Conservation (phyloP, 768 basidiomycete species). For the Naganishia onofrii region DNA sequence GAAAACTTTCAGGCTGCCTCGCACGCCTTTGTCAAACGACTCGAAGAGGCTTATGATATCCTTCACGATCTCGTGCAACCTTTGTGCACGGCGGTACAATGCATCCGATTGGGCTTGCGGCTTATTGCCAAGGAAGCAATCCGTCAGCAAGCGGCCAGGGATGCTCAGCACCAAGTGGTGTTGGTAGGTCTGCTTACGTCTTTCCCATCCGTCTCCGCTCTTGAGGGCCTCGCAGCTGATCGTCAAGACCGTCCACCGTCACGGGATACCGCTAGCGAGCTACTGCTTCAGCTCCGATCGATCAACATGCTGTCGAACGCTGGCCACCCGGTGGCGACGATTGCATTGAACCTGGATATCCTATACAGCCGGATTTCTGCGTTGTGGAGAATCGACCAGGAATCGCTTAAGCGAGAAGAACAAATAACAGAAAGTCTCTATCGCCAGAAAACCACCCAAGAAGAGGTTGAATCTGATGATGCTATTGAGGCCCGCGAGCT, state of each 20-base stretch:
- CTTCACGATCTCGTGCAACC: slow-evolving; percentile 69
- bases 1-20: slow-evolving; percentile 74
- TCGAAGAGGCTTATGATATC: slow-evolving; percentile 66
- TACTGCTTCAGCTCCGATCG: slow-evolving; percentile 8
- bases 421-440: slow-evolving; percentile 73
- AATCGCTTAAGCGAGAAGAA: slow-evolving; percentile 65
- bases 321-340: slow-evolving; percentile 1
- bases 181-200: slow-evolving; percentile 35
- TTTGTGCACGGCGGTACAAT: slow-evolving; percentile 65
- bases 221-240: slow-evolving; percentile 22
- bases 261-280: background rate
- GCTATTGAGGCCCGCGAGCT: slow-evolving; percentile 83
- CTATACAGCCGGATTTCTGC: slow-evolving; percentile 16
- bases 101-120: slow-evolving; percentile 71
- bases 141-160: slow-evolving; percentile 43
- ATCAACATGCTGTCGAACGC: slow-evolving; percentile 20
- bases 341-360: background rate
- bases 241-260: slow-evolving; percentile 26
- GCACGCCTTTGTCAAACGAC: slow-evolving; percentile 69
- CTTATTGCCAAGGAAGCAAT: slow-evolving; percentile 51
- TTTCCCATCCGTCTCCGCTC: slow-evolving; percentile 37
- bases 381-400: slow-evolving; percentile 77
- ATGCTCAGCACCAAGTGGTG: slow-evolving; percentile 34
- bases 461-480: slow-evolving; percentile 64
- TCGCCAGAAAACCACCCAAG: slow-evolving; percentile 60